Evolutionary conservation across 2,329 filamentous ascomycete genomes (phyloP).

Genomic region (Neonectria magnoliae): DNA sequence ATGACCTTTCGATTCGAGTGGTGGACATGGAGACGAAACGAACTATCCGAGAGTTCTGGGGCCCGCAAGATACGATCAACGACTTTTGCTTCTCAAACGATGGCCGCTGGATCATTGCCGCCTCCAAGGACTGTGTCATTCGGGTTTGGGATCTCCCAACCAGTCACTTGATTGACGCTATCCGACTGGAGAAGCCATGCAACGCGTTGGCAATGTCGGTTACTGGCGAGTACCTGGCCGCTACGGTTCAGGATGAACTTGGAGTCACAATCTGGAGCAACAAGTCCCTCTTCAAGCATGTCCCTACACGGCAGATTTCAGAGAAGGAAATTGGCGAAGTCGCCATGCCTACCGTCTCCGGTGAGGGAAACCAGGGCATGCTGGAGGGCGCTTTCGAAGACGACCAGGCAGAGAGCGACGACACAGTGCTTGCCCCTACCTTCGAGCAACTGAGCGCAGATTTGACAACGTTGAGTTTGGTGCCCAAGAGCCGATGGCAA

Average conservation of each 20-base stretch:
- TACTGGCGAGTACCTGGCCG: constrained; percentile 94
- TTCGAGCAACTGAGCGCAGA: constrained; percentile 83
- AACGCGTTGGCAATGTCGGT: constrained; percentile 87
- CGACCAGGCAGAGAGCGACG: constrained; percentile 61
- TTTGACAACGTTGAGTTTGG: constrained; percentile 87
- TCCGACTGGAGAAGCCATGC: constrained; percentile 81
- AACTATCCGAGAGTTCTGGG: constrained; percentile 93
- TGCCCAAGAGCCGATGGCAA: constrained; percentile 93
- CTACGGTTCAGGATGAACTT: constrained; percentile 81
- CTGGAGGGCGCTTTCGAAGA: constrained; percentile 80
- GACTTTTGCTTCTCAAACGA: constrained; percentile 92
- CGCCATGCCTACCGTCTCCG: constrained; percentile 78
- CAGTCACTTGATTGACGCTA: constrained; percentile 92
- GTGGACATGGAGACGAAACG: constrained; percentile 91
- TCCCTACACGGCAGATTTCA: constrained; percentile 85
- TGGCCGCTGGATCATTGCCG: constrained; percentile 91
- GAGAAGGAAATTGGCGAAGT: constrained; percentile 77
- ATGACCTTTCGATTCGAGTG: constrained; percentile 87
- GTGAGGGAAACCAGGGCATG: constrained; percentile 80
- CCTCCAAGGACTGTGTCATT: constrained; percentile 81
- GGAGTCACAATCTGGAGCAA: constrained; percentile 98
- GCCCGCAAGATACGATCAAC: constrained; percentile 76
- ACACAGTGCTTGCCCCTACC: constrained; percentile 63
- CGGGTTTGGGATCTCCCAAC: constrained; percentile 96
- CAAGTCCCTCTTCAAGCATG: constrained; percentile 87